phyloP scores from a whole-genome alignment of 306 rosid genomes.

The Rosa lucieae region DNA sequence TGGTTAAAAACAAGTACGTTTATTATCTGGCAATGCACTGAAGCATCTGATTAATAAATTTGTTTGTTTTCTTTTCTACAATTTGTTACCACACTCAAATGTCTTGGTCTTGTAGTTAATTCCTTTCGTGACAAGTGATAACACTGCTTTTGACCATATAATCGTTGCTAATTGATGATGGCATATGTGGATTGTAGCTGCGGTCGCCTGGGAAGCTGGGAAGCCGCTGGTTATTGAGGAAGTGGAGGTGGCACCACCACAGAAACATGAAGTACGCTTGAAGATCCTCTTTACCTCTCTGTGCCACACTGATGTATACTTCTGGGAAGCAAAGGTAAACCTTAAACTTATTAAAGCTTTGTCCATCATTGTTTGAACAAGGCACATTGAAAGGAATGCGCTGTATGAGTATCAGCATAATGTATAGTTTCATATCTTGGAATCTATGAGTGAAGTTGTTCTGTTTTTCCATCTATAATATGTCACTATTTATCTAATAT shows the following conservation, averaged over 20 bases:
- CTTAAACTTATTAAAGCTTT: neutral
- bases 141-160: neutral
- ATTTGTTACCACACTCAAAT: too few species aligned
- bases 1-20: neutral
- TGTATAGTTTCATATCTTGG: neutral
- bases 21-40: neutral
- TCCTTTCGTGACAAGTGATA: neutral
- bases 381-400: neutral
- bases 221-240: slow-evolving; percentile 54
- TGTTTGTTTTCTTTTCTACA: neutral
- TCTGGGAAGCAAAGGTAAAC: slow-evolving; percentile 54
- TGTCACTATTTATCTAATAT: neutral
- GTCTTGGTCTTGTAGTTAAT: neutral
- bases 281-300: slow-evolving; percentile 51
- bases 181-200: slow-evolving; percentile 29
- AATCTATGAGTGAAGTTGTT: neutral
- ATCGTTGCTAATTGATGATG: neutral
- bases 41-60: neutral
- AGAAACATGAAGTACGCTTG: slow-evolving; percentile 46
- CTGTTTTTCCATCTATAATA: too few species aligned
- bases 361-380: neutral
- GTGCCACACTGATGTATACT: slow-evolving; percentile 53
- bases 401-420: neutral
- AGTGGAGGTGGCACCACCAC: slow-evolving; percentile 55
- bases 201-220: slow-evolving; percentile 60